Conservation (phyloP, 176 grass and related monocot genomes). For the Panicum miliaceum region DNA sequence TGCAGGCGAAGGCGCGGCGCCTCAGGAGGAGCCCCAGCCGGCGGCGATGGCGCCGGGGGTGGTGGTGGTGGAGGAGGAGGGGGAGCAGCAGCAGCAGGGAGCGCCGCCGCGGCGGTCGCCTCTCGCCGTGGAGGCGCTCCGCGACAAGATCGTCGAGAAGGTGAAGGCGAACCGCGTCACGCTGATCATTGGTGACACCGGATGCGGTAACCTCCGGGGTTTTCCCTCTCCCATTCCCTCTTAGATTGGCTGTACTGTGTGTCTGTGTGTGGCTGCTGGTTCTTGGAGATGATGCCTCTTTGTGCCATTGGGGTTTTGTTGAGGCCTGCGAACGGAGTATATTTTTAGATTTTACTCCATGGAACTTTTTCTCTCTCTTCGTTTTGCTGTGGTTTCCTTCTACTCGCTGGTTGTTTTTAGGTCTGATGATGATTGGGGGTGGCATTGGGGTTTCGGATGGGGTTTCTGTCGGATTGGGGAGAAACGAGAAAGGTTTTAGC, state of each 20-base stretch:
- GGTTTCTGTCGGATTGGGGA: conserved; percentile 28
- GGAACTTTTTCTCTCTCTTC: neutral
- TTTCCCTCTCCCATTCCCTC: neutral
- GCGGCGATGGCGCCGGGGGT: conserved; percentile 29
- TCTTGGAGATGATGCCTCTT: neutral
- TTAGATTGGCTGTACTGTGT: neutral
- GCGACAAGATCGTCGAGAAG: conserved; percentile 89
- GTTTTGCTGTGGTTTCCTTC: neutral
- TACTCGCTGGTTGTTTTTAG: neutral
- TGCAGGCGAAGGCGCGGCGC: conserved; percentile 28
- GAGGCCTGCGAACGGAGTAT: neutral
- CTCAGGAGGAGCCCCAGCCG: neutral
- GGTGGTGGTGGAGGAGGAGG: conserved; percentile 20
- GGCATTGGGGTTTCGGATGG: conserved; percentile 28
- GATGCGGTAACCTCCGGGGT: conserved; percentile 60
- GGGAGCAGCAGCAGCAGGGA: neutral
- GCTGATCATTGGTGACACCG: conserved; percentile 83
- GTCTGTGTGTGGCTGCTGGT: neutral
- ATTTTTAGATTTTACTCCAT: neutral
- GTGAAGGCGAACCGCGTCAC: conserved; percentile 84
- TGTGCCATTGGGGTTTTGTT: conserved; percentile 35
- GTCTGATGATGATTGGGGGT: neutral
- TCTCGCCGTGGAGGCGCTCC: conserved; percentile 70
- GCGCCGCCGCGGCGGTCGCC: conserved; percentile 25
- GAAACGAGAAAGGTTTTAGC: neutral